phyloP scores from a whole-genome alignment of 306 rosid genomes.

The Quercus parvula region DNA sequence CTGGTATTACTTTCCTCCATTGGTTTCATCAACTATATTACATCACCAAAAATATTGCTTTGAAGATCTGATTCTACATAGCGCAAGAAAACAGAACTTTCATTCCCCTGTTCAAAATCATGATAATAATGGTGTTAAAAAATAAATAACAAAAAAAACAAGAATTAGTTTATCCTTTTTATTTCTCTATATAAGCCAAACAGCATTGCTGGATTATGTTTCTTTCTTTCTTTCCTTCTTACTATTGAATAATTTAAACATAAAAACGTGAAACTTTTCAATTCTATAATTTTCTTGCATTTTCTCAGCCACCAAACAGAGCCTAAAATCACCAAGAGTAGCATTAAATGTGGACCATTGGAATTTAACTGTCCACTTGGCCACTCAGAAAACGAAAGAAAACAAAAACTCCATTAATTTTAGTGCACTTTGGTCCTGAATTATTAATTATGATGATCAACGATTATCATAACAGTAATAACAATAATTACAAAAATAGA shows the following conservation, averaged over 20 bases:
- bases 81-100: too few relatives aligned
- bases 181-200: not conserved
- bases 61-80: not conserved
- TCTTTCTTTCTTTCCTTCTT: not conserved
- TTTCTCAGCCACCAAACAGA: not conserved
- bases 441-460: not conserved
- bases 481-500: too few relatives aligned
- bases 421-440: not conserved
- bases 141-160: not conserved
- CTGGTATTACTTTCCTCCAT: constrained; percentile 58
- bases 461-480: not conserved
- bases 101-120: too few relatives aligned
- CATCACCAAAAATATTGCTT: constrained; percentile 12
- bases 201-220: not conserved
- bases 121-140: too few relatives aligned
- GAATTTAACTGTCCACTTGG: too few relatives aligned
- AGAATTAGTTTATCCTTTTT: too few relatives aligned
- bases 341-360: not conserved
- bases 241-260: not conserved
- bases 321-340: not conserved
- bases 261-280: not conserved
- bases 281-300: not conserved
- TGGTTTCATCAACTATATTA: constrained; percentile 28
- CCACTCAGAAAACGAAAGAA: not conserved
- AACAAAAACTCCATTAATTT: not conserved